These are phyloP conservation scores for Sinapis alba DNA, from an alignment of 441 rosid genomes.

Conservation along the genomic window DNA sequence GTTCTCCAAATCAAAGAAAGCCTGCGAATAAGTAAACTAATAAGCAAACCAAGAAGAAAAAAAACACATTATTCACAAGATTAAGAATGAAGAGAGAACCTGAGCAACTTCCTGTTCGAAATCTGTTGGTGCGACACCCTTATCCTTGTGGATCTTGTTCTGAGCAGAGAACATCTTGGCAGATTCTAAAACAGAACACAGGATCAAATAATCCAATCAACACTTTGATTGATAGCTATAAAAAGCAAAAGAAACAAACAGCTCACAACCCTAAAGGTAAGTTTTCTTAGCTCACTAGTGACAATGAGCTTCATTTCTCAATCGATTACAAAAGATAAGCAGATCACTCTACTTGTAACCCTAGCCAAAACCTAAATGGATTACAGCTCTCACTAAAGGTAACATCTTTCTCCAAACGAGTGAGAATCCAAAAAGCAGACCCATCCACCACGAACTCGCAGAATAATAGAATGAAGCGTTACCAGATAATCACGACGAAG, in stretches of 20 bases:
- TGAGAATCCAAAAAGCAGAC: background rate
- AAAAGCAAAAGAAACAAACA: background rate
- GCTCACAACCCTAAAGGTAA: background rate
- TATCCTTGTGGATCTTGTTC: slow-evolving; percentile 76
- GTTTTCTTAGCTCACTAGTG: background rate
- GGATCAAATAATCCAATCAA: background rate
- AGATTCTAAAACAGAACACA: slow-evolving; percentile 24
- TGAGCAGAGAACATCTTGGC: slow-evolving; percentile 63
- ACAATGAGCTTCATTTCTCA: background rate
- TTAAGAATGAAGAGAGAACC: slow-evolving; percentile 35
- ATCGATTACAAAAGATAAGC: background rate
- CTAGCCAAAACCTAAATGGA: background rate
- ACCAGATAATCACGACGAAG: slow-evolving; percentile 15
- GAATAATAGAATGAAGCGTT: background rate
- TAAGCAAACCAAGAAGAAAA: background rate
- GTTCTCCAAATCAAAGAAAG: slow-evolving; percentile 76
- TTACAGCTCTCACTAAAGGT: background rate
- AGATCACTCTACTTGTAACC: background rate
- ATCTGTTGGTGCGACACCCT: slow-evolving; percentile 65
- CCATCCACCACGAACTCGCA: background rate
- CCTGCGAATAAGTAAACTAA: slow-evolving; percentile 42
- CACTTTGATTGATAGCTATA: background rate
- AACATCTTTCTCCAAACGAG: background rate
- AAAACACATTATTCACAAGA: background rate
- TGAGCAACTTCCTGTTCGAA: slow-evolving; percentile 76